These are phyloP conservation scores for Aspergillus japonicus DNA, from an alignment of 2,329 filamentous ascomycete species.

Conservation along the genomic window DNA sequence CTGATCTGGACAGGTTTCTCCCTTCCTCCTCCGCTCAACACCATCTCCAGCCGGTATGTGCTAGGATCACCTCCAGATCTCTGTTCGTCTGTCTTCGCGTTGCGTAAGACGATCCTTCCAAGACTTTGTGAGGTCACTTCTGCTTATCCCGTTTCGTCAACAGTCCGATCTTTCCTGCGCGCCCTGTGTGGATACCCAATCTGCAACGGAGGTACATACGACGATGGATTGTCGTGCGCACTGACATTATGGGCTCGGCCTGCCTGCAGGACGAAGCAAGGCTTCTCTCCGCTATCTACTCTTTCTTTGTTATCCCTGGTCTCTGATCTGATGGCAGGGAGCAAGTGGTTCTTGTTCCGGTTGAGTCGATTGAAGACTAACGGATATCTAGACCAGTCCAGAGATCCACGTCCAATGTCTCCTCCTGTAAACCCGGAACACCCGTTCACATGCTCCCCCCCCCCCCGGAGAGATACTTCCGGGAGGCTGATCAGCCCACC, in stretches of 20 bases:
- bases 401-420: background rate
- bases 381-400: background rate
- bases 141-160: background rate
- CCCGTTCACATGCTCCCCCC: background rate
- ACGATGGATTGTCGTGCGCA: background rate
- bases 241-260: background rate
- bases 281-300: background rate
- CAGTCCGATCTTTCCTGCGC: background rate
- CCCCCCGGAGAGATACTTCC: background rate
- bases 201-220: background rate
- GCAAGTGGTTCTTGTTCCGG: background rate
- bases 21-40: too few relatives aligned
- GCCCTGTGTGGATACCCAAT: slow-evolving; percentile 4
- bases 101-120: background rate
- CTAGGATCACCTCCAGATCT: background rate
- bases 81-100: background rate
- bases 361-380: background rate
- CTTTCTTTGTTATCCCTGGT: background rate
- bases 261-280: background rate
- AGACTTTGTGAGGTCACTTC: background rate
- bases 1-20: background rate
- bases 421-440: background rate
- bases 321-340: background rate
- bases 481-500: background rate
- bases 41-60: background rate